Evolutionary conservation across 2,329 filamentous ascomycete species (phyloP).

Genomic region (Colletotrichum sp.): DNA sequence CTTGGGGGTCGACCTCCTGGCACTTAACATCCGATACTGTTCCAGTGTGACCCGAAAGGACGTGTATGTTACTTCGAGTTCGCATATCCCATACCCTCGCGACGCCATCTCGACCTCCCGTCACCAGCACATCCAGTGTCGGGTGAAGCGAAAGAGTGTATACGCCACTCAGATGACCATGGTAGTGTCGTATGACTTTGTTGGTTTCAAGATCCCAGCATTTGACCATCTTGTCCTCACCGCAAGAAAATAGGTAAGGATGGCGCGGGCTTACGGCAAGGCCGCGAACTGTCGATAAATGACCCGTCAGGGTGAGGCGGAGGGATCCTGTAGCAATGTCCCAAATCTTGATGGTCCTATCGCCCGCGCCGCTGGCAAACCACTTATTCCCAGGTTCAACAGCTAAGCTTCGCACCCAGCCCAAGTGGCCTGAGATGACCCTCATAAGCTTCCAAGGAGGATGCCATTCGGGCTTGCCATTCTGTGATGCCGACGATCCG

Average conservation of each 20-base stretch:
- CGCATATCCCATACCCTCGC: constrained; percentile 99
- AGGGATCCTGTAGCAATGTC: constrained; percentile 89
- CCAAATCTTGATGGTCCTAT: constrained; percentile 99
- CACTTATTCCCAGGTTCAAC: constrained; percentile 97
- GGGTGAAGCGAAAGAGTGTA: constrained; percentile 95
- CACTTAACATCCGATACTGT: constrained; percentile 90
- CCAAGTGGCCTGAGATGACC: constrained; percentile 94
- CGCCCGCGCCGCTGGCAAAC: constrained; percentile 95
- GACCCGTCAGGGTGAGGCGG: constrained; percentile 85
- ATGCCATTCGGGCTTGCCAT: constrained; percentile 89
- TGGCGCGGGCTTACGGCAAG: constrained; percentile 91
- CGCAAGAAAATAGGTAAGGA: constrained; percentile 96
- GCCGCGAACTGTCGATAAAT: constrained; percentile 92
- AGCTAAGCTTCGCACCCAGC: constrained; percentile 89
- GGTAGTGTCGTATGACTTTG: constrained; percentile 97
- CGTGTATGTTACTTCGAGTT: constrained; percentile 93
- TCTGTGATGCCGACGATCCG: constrained; percentile 24
- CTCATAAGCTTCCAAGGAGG: constrained; percentile 98
- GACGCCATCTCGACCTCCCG: constrained; percentile 92
- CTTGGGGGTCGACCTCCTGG: constrained; percentile 94
- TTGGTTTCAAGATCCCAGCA: constrained; percentile 99
- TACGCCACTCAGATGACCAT: constrained; percentile 94
- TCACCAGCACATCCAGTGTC: constrained; percentile 92
- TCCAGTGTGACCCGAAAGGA: constrained; percentile 86
- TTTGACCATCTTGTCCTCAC: constrained; percentile 99